These are phyloP conservation scores for Suillus discolor DNA, from an alignment of 768 basidiomycete genomes.

Conservation along the genomic window DNA sequence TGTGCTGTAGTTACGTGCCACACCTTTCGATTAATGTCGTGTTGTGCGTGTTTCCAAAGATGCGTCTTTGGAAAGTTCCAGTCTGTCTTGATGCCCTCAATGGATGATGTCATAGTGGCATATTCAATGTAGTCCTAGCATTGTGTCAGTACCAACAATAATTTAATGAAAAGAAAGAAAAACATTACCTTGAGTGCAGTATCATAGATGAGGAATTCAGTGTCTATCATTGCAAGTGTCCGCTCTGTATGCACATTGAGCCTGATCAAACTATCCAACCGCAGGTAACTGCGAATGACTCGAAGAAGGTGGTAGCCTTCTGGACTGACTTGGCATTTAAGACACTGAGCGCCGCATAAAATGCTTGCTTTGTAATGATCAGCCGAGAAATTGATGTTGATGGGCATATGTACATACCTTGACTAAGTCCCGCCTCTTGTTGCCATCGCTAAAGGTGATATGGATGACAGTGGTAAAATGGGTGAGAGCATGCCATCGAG, in stretches of 20 bases:
- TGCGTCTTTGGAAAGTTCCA: conserved; percentile 41
- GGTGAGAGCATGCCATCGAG: conserved; percentile 36
- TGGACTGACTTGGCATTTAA: not conserved
- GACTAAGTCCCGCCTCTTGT: conserved; percentile 38
- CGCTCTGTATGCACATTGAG: conserved; percentile 34
- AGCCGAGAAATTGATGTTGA: not conserved
- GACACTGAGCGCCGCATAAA: not conserved
- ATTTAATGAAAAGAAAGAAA: not conserved
- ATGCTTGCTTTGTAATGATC: not conserved
- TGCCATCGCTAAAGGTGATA: conserved; percentile 36
- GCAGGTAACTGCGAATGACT: conserved; percentile 33
- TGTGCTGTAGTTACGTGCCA: conserved; percentile 30
- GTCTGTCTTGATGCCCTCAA: conserved; percentile 23
- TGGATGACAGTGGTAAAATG: conserved; percentile 31
- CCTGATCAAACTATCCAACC: conserved; percentile 31
- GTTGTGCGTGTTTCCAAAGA: conserved; percentile 30
- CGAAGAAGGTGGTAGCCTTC: conserved; percentile 30
- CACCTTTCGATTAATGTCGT: conserved; percentile 36
- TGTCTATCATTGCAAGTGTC: conserved; percentile 23
- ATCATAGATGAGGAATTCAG: conserved; percentile 22
- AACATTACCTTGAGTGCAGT: conserved; percentile 26
- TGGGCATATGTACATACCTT: conserved; percentile 27
- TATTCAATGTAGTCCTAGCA: not conserved
- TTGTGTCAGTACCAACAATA: not conserved
- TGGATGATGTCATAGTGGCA: not conserved